These are phyloP conservation scores for Candida boidinii DNA, from an alignment of 805 yeast genomes.

Conservation along the genomic window DNA sequence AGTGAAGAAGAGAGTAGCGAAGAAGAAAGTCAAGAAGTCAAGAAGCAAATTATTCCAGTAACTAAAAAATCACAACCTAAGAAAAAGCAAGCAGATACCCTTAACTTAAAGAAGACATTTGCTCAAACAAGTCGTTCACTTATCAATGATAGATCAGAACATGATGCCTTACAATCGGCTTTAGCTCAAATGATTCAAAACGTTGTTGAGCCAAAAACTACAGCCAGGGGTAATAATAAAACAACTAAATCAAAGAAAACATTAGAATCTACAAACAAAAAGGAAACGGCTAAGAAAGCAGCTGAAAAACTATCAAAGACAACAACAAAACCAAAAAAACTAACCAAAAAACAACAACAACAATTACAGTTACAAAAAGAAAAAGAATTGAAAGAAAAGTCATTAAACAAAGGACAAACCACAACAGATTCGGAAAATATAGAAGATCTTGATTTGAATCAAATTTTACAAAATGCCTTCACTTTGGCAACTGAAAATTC, in stretches of 20 bases:
- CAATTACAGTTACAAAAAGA: conserved; percentile 1
- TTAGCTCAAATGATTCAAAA: conserved; percentile 47
- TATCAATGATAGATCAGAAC: conserved; percentile 5
- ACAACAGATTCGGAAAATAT: conserved; percentile 27
- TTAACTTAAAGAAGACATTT: neutral
- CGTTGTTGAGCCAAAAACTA: conserved; percentile 34
- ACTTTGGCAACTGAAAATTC: conserved; percentile 69
- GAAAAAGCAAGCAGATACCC: neutral
- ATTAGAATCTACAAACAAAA: too few relatives aligned
- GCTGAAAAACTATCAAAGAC: conserved; percentile 1
- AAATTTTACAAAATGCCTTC: conserved; percentile 69
- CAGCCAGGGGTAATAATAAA: neutral
- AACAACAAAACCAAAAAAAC: conserved; percentile 3
- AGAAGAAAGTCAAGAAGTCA: neutral
- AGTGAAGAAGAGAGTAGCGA: too few relatives aligned
- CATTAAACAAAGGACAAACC: neutral
- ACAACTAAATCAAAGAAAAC: conserved; percentile 2
- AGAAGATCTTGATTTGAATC: conserved; percentile 52
- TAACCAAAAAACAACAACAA: neutral
- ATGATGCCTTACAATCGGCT: conserved; percentile 40
- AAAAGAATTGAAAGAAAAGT: conserved; percentile 4
- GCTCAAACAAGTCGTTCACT: neutral
- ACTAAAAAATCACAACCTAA: neutral
- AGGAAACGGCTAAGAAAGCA: conserved; percentile 1
- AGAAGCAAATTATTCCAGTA: neutral